These are phyloP conservation scores for Claviceps sp. DNA, from an alignment of 2,329 filamentous ascomycete genomes.

Conservation along the genomic window DNA sequence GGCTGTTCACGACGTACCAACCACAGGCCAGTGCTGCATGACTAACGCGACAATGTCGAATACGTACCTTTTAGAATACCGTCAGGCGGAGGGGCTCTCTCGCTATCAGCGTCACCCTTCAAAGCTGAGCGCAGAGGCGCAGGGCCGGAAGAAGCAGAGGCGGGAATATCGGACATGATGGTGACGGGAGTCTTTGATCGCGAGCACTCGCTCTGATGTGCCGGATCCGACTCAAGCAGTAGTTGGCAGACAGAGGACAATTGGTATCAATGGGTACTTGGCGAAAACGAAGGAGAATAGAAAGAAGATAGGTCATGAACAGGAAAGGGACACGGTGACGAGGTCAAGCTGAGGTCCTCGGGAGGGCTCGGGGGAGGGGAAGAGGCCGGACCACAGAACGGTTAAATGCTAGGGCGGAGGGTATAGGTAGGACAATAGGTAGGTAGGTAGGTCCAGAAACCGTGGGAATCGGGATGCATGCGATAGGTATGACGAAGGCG, in stretches of 20 bases:
- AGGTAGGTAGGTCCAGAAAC: no score
- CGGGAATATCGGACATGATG: slow-evolving; percentile 15
- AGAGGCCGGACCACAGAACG: no score
- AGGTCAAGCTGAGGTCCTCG: neutral
- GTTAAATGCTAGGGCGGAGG: no score
- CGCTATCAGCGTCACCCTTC: slow-evolving; percentile 29
- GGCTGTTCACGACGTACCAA: neutral
- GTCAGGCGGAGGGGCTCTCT: slow-evolving; percentile 22
- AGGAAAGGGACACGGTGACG: neutral
- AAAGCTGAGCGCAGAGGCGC: slow-evolving; percentile 28
- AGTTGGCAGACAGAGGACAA: neutral
- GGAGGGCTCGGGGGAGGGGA: neutral
- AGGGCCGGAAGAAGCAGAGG: slow-evolving; percentile 9
- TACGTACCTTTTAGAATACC: slow-evolving; percentile 28
- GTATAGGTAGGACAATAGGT: no score
- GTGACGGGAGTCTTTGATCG: neutral
- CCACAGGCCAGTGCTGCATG: neutral
- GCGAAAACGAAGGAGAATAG: no score
- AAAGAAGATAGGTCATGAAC: neutral
- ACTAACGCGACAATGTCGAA: neutral
- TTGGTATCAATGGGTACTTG: neutral
- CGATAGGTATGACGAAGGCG: no score
- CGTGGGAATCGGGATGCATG: no score
- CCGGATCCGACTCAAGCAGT: neutral
- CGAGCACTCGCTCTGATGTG: neutral